phyloP scores from a whole-genome alignment of 2,329 filamentous ascomycete genomes.

The Venturia effusa region DNA sequence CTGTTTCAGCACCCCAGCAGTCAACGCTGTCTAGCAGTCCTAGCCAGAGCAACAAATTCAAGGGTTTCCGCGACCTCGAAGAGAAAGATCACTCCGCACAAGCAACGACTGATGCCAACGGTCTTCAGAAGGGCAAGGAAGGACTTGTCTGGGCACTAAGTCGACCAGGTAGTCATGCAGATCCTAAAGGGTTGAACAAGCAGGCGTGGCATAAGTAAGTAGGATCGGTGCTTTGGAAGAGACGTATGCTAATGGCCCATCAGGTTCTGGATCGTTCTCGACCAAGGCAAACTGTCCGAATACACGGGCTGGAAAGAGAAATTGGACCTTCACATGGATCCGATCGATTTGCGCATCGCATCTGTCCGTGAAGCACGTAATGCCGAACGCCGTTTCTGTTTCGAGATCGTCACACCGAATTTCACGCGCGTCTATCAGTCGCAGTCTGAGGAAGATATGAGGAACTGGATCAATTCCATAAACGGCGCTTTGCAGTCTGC shows the following conservation, averaged over 20 bases:
- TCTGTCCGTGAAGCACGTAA: constrained; percentile 93
- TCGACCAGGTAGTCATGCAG: constrained; percentile 83
- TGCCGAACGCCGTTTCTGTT: constrained; percentile 90
- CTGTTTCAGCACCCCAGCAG: not conserved
- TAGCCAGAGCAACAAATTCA: constrained; percentile 51
- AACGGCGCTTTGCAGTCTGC: constrained; percentile 96
- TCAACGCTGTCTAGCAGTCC: constrained; percentile 7
- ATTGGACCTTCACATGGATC: constrained; percentile 93
- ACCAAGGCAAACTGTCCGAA: constrained; percentile 91
- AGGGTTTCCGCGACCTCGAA: constrained; percentile 84
- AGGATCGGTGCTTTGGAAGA: not conserved
- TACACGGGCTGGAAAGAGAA: constrained; percentile 99
- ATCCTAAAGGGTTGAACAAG: constrained; percentile 90
- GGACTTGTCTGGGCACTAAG: constrained; percentile 91
- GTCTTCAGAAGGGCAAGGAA: constrained; percentile 71
- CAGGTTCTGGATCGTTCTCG: constrained; percentile 96
- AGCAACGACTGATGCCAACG: constrained; percentile 42
- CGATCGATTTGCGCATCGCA: constrained; percentile 92
- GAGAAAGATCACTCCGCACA: constrained; percentile 56
- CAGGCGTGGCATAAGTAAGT: constrained; percentile 97
- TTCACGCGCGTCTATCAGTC: constrained; percentile 96
- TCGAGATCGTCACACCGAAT: constrained; percentile 94
- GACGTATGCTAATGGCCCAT: constrained; percentile 18
- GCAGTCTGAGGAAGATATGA: constrained; percentile 96
- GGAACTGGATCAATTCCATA: constrained; percentile 88